A percentile compares a stretch with the other conserved stretches of the same genome.
Conservation (phyloP, 139 green algal genomes). For the Chlamydomonas schloesseri region DNA sequence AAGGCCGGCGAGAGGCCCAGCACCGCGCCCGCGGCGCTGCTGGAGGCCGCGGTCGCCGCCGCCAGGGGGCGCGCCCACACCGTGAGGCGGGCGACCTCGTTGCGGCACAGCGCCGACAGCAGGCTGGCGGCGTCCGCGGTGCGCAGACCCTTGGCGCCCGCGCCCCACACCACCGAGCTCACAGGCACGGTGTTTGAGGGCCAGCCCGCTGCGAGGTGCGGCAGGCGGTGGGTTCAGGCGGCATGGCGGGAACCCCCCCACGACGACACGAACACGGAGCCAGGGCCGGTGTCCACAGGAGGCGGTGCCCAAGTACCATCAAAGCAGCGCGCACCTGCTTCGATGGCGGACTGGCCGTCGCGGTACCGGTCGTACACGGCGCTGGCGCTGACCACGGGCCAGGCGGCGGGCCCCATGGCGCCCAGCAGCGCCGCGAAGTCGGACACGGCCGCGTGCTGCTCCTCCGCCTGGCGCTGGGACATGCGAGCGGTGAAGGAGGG, state of each 20-base stretch:
- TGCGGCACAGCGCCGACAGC: slow-evolving; percentile 43
- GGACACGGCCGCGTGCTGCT: slow-evolving; percentile 42
- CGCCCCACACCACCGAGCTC: slow-evolving; percentile 58
- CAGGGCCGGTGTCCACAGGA: too few relatives aligned
- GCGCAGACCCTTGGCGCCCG: neutral
- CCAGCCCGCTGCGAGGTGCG: neutral
- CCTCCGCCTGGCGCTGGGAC: slow-evolving; percentile 51
- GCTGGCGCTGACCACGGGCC: neutral
- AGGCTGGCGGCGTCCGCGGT: slow-evolving; percentile 34
- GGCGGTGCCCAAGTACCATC: too few relatives aligned
- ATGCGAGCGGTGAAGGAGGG: slow-evolving; percentile 37
- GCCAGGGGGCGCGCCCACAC: slow-evolving; percentile 55
- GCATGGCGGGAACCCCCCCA: too few relatives aligned
- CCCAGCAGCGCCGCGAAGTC: slow-evolving; percentile 42
- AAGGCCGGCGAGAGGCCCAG: neutral
- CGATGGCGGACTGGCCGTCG: slow-evolving; percentile 29
- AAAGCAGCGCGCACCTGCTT: slow-evolving; percentile 1
- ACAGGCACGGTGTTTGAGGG: neutral
- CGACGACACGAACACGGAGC: too few relatives aligned
- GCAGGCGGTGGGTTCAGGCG: too few relatives aligned
- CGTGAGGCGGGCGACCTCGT: slow-evolving; percentile 73
- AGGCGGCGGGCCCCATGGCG: neutral
- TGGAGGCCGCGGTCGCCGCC: neutral
- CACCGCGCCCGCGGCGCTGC: neutral
- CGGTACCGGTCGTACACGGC: neutral